phyloP scores from a whole-genome alignment of 1,284 basidiomycete species.

The Tranzscheliella williamsii region DNA sequence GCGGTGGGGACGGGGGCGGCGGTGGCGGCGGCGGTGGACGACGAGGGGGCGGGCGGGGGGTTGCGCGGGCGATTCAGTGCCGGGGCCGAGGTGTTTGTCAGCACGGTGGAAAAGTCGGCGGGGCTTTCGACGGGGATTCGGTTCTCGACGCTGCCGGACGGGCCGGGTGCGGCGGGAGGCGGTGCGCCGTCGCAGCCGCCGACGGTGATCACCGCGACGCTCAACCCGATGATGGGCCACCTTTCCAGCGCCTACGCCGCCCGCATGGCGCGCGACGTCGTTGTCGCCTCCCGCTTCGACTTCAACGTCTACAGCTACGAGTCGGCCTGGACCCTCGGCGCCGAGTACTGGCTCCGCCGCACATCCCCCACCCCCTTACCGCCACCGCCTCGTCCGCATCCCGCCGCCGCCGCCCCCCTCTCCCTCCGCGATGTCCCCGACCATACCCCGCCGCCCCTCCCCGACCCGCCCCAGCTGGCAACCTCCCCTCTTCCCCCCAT shows the following conservation, averaged over 20 bases:
- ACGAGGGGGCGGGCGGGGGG: constrained; percentile 66
- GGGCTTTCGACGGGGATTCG: constrained; percentile 91
- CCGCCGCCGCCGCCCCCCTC: no score
- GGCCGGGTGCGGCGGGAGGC: neutral
- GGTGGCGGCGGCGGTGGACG: neutral
- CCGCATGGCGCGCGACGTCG: constrained; percentile 80
- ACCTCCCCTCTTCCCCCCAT: constrained; percentile 64
- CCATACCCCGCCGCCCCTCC: neutral
- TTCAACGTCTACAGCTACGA: constrained; percentile 97
- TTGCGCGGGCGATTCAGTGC: constrained; percentile 84
- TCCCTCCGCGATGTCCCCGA: neutral
- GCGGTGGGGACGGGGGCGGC: neutral
- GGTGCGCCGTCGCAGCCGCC: constrained; percentile 68
- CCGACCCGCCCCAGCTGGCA: neutral
- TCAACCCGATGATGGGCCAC: constrained; percentile 96
- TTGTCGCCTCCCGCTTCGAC: constrained; percentile 86
- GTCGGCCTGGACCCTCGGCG: constrained; percentile 84
- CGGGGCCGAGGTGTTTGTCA: constrained; percentile 92
- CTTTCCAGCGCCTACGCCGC: constrained; percentile 89
- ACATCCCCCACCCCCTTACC: no score
- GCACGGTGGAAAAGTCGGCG: constrained; percentile 86
- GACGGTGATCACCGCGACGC: constrained; percentile 88
- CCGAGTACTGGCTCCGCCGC: constrained; percentile 54
- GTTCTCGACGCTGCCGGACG: constrained; percentile 83
- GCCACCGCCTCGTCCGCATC: no score